Evolutionary conservation across 768 basidiomycete species (phyloP).

Genomic region (Psilocybe sp.): DNA sequence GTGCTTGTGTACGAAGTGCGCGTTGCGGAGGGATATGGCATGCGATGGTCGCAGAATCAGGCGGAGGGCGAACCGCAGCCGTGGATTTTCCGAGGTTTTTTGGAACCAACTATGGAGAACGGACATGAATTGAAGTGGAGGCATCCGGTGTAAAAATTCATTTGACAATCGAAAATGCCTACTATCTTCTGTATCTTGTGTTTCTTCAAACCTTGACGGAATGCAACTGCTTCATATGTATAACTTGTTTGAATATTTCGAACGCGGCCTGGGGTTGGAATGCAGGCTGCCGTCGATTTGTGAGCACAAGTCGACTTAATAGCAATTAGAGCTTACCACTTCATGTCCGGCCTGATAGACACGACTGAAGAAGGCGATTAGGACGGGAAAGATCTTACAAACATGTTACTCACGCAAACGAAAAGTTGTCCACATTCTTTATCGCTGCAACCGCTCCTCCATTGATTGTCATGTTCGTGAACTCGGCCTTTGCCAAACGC

Average conservation of each 20-base stretch:
- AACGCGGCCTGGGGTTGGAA: conserved; percentile 59
- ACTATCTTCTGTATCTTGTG: no score
- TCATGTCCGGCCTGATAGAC: conserved; percentile 61
- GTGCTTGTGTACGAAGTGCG: conserved; percentile 62
- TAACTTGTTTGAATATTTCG: conserved; percentile 56
- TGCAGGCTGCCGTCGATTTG: conserved; percentile 39
- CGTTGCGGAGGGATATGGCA: conserved; percentile 60
- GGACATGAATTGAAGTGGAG: conserved; percentile 64
- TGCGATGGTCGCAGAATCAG: conserved; percentile 60
- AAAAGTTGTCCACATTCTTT: conserved; percentile 64
- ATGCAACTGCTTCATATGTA: conserved; percentile 49
- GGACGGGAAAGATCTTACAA: neutral
- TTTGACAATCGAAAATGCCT: no score
- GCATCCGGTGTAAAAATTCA: conserved; percentile 27
- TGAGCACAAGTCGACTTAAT: neutral
- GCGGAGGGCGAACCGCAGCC: conserved; percentile 16
- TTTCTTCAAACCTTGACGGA: conserved; percentile 29
- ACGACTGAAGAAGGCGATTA: conserved; percentile 30
- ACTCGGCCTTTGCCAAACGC: conserved; percentile 31
- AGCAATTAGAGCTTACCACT: conserved; percentile 41
- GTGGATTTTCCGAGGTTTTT: conserved; percentile 63
- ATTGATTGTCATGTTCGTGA: conserved; percentile 56
- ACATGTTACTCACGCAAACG: conserved; percentile 53
- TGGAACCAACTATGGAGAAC: conserved; percentile 68
- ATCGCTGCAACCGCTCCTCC: conserved; percentile 53